Base-by-base conservation (phyloP, 2,329 filamentous ascomycete species). In the Trichoderma sp. region DNA sequence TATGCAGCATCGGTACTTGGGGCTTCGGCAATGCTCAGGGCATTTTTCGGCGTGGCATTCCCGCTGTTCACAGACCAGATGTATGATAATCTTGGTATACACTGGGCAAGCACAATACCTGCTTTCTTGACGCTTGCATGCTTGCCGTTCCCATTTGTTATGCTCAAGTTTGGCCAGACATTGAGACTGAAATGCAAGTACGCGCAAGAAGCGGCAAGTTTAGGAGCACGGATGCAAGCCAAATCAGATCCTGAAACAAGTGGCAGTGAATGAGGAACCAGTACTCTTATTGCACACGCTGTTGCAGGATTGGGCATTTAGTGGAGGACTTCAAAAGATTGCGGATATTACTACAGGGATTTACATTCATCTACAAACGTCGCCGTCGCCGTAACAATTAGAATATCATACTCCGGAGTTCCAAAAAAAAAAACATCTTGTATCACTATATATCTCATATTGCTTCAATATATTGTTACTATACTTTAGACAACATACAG, bases 11-110 rank as follows among this genome's bases (percentile, higher is more conserved):
- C 67, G 21, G 67, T 69, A 2, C 24, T 69, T 27, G 31, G 50
- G 33, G 67, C 67, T 27, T 24, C 67, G 21, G 67, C 67, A 14
- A 69, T 69, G 67, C 67, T 69, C 8, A 69, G 50, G 35, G 50
- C 67, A 21, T 69, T 60, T n/a, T 60, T 69, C 16, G 50, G 67
- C 53, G 59, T 59, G 24, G 67, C 67, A 5, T 60, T 59, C 31
- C 67, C 67, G 2, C 50, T 69, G 0, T 69, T 69, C 16, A 38
- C 66, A n/a, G 33, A 59, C 21, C 50, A 69, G 14, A 60, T 60
- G 67, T 60, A 69, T 21, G 16, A 21, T 6, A 41, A 41, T 9
- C 35, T 69, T 5, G 50, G 50, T 8, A 69, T 60, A 9, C 50
- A 60, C 14, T 69, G 50, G 50, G 31, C 67, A 27, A 60, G 50